These are phyloP conservation scores for Apiospora arundinis DNA, from an alignment of 2,329 filamentous ascomycete species.

Conservation along the genomic window DNA sequence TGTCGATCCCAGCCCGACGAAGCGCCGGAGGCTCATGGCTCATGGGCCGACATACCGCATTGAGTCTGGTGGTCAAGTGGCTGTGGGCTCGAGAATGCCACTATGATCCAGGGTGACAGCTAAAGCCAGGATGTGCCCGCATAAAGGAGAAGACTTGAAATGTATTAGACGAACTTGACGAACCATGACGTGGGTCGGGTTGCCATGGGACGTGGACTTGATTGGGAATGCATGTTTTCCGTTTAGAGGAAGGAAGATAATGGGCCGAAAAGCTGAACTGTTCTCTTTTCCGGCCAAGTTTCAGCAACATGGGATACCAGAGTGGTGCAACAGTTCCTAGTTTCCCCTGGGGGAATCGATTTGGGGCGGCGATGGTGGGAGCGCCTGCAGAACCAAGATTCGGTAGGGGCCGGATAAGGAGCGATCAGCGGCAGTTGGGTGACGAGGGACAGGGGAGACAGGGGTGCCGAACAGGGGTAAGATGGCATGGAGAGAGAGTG, in stretches of 20 bases:
- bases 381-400: slow-evolving; percentile 1
- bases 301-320: neutral
- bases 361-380: neutral
- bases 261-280: neutral
- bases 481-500: neutral
- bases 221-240: neutral
- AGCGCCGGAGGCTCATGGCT: neutral
- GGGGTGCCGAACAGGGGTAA: neutral
- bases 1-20: neutral
- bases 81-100: neutral
- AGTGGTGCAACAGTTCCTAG: neutral
- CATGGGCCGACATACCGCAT: neutral
- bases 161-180: neutral
- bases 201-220: neutral
- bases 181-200: neutral
- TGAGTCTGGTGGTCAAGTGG: neutral
- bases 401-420: neutral
- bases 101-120: neutral
- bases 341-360: neutral
- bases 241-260: neutral
- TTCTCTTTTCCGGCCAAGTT: neutral
- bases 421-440: slow-evolving; percentile 12
- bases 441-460: neutral
- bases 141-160: neutral
- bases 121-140: neutral